A percentile compares a stretch with the other conserved stretches of the same genome.
These are phyloP conservation scores for Pittosporum tobira DNA, from an alignment of 129 eudicot genomes.

Conservation along the genomic window DNA sequence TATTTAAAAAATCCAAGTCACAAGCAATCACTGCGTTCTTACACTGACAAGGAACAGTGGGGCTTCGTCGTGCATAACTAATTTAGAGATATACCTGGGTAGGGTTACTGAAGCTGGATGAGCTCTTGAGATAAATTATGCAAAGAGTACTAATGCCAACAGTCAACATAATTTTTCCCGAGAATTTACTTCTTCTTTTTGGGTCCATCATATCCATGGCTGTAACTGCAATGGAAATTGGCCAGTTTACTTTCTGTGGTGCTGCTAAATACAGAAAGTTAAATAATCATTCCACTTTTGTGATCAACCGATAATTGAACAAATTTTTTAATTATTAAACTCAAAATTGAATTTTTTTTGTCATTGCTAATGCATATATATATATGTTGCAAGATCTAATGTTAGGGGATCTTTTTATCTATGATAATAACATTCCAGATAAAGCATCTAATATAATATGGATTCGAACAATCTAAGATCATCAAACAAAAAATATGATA, in stretches of 20 bases:
- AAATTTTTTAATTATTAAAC: too few species aligned
- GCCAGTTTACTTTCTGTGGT: neutral
- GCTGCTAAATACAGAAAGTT: neutral
- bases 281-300: neutral
- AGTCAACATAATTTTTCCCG: slow-evolving; percentile 1
- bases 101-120: slow-evolving; percentile 5
- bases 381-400: neutral
- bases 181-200: slow-evolving; percentile 9
- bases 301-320: neutral
- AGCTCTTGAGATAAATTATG: slow-evolving; percentile 7
- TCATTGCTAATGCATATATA: neutral
- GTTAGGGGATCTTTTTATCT: neutral
- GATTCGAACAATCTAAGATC: too few species aligned
- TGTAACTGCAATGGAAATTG: neutral
- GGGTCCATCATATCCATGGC: slow-evolving; percentile 13
- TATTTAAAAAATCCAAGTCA: too few species aligned
- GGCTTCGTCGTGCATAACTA: too few species aligned
- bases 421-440: too few species aligned
- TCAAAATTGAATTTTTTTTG: too few species aligned
- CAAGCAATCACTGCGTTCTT: too few species aligned
- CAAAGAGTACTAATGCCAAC: slow-evolving; percentile 1
- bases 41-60: too few species aligned
- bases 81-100: slow-evolving; percentile 1
- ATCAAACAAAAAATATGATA: too few species aligned
- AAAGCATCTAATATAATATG: too few species aligned